Evolutionary conservation across 2,329 filamentous ascomycete species (phyloP).

Genomic region (Paramyrothecium sp.): DNA sequence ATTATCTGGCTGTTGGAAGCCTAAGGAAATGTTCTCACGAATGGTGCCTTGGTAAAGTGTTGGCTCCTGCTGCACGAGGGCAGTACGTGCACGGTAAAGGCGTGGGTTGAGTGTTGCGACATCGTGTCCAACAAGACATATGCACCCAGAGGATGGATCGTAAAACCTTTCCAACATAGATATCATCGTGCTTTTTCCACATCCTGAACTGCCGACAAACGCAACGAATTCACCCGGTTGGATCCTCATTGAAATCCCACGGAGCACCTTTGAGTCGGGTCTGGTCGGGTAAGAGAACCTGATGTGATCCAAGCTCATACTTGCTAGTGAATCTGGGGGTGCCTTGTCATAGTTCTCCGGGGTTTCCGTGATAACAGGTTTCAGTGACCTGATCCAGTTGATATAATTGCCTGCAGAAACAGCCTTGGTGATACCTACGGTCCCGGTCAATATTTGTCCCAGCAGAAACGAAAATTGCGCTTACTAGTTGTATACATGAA

Average conservation of each 20-base stretch:
- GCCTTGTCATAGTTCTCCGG: slow-evolving; percentile 27
- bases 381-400: slow-evolving; percentile 33
- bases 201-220: slow-evolving; percentile 53
- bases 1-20: slow-evolving; percentile 23
- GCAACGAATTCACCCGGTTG: slow-evolving; percentile 40
- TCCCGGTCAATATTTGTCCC: slow-evolving; percentile 34
- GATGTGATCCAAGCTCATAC: neutral
- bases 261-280: neutral
- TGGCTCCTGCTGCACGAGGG: slow-evolving; percentile 58
- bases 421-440: slow-evolving; percentile 43
- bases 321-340: slow-evolving; percentile 11
- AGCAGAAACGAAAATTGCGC: slow-evolving; percentile 35
- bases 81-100: slow-evolving; percentile 50
- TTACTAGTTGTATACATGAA: slow-evolving; percentile 32
- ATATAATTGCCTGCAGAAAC: slow-evolving; percentile 42
- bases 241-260: neutral
- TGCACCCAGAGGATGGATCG: slow-evolving; percentile 40
- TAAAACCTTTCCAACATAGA: slow-evolving; percentile 48
- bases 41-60: slow-evolving; percentile 77
- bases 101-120: slow-evolving; percentile 41
- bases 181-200: slow-evolving; percentile 62
- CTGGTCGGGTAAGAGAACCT: slow-evolving; percentile 10
- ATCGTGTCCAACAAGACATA: slow-evolving; percentile 44
- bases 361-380: slow-evolving; percentile 33
- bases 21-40: slow-evolving; percentile 68